These are phyloP conservation scores for Ottelia alismoides DNA, from an alignment of 106 monocot genomes.

Conservation along the genomic window DNA sequence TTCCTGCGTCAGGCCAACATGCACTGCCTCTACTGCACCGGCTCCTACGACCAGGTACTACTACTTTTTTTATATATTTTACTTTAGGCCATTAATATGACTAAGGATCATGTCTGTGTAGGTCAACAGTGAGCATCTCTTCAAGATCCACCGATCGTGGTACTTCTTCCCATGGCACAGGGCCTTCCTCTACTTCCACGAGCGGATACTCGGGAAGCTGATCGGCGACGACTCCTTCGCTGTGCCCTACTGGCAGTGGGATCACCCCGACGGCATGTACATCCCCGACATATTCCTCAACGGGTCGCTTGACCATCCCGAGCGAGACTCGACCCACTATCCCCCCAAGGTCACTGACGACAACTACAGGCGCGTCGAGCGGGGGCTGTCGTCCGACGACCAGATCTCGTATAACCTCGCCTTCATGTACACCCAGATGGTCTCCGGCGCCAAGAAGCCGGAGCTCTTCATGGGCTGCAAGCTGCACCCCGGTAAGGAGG, in stretches of 20 bases:
- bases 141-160: slow-evolving; percentile 23
- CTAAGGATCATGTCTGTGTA: too few species aligned
- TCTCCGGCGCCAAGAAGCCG: slow-evolving; percentile 5
- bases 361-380: background rate
- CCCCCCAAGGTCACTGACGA: background rate
- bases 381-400: background rate
- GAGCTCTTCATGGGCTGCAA: slow-evolving; percentile 16
- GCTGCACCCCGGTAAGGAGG: slow-evolving; percentile 7
- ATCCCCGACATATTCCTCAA: slow-evolving; percentile 16
- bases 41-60: slow-evolving; percentile 25
- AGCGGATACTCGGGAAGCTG: slow-evolving; percentile 25
- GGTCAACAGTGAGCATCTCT: slow-evolving; percentile 5
- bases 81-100: too few species aligned
- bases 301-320: background rate
- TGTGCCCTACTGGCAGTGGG: slow-evolving; percentile 29
- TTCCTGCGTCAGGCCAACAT: slow-evolving; percentile 19
- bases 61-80: slow-evolving; percentile 1
- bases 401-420: slow-evolving; percentile 13
- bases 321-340: slow-evolving; percentile 4
- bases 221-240: slow-evolving; percentile 25
- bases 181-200: slow-evolving; percentile 24
- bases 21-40: slow-evolving; percentile 29
- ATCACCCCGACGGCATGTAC: slow-evolving; percentile 13
- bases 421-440: slow-evolving; percentile 24
- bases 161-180: slow-evolving; percentile 23